Percentiles rank a stretch among this genome's conserved stretches.
phyloP scores from a whole-genome alignment of 768 basidiomycete species.

The Leucocoprinus sp. region DNA sequence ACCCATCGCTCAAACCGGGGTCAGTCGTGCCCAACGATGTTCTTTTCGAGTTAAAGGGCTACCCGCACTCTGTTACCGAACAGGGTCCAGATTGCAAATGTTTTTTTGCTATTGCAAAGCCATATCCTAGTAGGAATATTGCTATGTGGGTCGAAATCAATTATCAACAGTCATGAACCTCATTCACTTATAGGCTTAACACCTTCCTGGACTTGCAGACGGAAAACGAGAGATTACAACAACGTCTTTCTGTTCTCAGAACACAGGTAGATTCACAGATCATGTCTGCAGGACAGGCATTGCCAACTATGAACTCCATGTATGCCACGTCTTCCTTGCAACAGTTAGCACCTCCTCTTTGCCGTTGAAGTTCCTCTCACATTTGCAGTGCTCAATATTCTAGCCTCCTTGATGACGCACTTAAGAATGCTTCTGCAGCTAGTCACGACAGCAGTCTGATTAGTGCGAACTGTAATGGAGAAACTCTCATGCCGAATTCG shows the following conservation, averaged over 20 bases:
- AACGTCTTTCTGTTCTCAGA: conserved; percentile 41
- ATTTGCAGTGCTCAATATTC: not conserved
- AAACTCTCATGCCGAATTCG: conserved; percentile 13
- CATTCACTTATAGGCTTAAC: conserved; percentile 42
- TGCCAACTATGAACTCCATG: conserved; percentile 20
- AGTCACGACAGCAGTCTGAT: not conserved
- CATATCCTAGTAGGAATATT: conserved; percentile 67
- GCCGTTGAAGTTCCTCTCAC: conserved; percentile 8
- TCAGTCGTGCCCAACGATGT: conserved; percentile 32
- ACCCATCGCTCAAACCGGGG: conserved; percentile 17
- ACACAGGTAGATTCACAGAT: conserved; percentile 21
- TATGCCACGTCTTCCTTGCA: conserved; percentile 29
- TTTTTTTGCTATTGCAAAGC: conserved; percentile 69
- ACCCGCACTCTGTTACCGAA: conserved; percentile 41
- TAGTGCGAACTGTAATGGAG: not conserved
- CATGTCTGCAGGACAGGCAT: conserved; percentile 17
- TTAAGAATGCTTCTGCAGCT: not conserved
- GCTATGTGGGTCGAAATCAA: conserved; percentile 41
- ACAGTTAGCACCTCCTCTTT: conserved; percentile 4
- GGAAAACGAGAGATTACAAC: conserved; percentile 76
- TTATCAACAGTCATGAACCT: not conserved
- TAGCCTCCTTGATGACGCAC: not conserved
- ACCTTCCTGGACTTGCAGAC: conserved; percentile 77
- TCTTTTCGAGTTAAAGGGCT: conserved; percentile 66
- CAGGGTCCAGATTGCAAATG: conserved; percentile 38